phyloP scores from a whole-genome alignment of 1,139 yeast genomes.

The Candida mesenterica region DNA sequence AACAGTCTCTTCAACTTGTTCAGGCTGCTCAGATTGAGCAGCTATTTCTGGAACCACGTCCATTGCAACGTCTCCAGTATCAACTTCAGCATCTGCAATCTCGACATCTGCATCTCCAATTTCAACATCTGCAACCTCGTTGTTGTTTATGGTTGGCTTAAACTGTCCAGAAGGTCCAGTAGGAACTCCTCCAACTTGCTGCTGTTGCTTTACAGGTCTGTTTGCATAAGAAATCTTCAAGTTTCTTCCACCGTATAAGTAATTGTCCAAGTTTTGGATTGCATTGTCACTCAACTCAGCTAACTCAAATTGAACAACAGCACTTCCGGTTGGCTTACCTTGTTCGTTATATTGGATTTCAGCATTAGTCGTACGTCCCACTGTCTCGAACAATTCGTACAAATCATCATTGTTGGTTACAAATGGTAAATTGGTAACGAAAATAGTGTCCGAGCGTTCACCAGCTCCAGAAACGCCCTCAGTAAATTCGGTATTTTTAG shows the following conservation, averaged over 20 bases:
- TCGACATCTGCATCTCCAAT: slow-evolving; percentile 7
- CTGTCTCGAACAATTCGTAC: slow-evolving; percentile 80
- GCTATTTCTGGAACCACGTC: neutral
- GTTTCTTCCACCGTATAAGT: slow-evolving; percentile 81
- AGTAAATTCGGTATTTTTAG: slow-evolving; percentile 54
- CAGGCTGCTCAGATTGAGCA: neutral
- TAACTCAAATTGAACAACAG: slow-evolving; percentile 75
- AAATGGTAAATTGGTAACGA: slow-evolving; percentile 80
- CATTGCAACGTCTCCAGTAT: slow-evolving; percentile 2
- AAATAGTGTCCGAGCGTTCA: slow-evolving; percentile 60
- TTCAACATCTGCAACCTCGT: slow-evolving; percentile 6
- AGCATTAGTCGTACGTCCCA: slow-evolving; percentile 75
- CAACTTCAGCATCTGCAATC: slow-evolving; percentile 3
- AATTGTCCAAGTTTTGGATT: slow-evolving; percentile 68
- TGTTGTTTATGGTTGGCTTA: neutral
- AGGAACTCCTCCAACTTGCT: neutral
- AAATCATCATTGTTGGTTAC: slow-evolving; percentile 85
- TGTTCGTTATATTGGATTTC: slow-evolving; percentile 66
- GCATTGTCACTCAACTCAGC: slow-evolving; percentile 73
- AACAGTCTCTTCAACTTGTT: neutral
- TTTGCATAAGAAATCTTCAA: slow-evolving; percentile 64
- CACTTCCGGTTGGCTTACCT: slow-evolving; percentile 79
- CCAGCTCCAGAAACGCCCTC: slow-evolving; percentile 67
- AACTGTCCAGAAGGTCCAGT: slow-evolving; percentile 3
- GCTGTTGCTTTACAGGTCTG: slow-evolving; percentile 9